Conservation (phyloP, 768 basidiomycete genomes). For the Amanita polypyramis region DNA sequence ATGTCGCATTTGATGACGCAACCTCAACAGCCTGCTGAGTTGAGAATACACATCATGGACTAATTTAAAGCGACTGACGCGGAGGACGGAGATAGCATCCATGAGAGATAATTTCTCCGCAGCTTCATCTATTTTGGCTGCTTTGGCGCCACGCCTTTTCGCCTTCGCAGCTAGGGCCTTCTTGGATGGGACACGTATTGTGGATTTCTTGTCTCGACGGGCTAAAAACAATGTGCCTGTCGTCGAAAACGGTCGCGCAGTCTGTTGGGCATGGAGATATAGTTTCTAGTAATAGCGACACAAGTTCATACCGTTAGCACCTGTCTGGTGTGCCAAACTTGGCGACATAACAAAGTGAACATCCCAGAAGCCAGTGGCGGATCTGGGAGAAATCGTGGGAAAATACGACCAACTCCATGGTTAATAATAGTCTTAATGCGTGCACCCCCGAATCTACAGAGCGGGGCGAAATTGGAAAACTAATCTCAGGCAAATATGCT, state of each 20-base stretch:
- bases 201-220: constrained; percentile 37
- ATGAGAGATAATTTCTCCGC: constrained; percentile 54
- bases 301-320: constrained; percentile 9
- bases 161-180: constrained; percentile 59
- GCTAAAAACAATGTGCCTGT: constrained; percentile 32
- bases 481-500: not conserved
- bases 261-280: not conserved
- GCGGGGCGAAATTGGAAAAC: not conserved
- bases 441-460: not conserved
- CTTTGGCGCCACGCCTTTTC: constrained; percentile 44
- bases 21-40: constrained; percentile 69
- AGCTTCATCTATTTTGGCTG: constrained; percentile 45
- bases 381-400: constrained; percentile 11
- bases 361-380: no score
- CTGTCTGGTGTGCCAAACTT: constrained; percentile 16
- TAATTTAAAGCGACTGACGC: constrained; percentile 35
- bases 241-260: constrained; percentile 40
- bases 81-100: constrained; percentile 61
- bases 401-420: not conserved
- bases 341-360: constrained; percentile 18
- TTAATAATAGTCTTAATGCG: no score
- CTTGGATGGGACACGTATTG: constrained; percentile 54
- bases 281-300: not conserved
- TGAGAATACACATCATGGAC: not conserved
- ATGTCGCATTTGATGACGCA: constrained; percentile 61